Base-by-base conservation (phyloP, 495 filamentous ascomycete genomes). In the Daldinia grandis region DNA sequence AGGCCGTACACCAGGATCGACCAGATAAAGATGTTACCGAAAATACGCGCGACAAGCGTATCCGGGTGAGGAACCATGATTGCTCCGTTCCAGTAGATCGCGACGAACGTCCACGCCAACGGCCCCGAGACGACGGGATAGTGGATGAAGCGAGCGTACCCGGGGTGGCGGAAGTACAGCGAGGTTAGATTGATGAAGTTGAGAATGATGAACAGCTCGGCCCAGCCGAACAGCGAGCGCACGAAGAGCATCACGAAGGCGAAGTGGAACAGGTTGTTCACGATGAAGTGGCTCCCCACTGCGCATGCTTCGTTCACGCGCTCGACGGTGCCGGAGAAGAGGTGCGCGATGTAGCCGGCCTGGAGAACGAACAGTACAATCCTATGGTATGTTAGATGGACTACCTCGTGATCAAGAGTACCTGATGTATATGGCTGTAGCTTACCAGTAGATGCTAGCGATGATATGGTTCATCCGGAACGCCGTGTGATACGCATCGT, bases 11-110 rank as follows among this genome's bases (percentile, higher is more conserved):
- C 84, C 31, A 94, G 81, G 62, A 95, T 88, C 25, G 87, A 87
- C 94, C 94, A 97, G 75, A 97, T 90, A 58, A 91, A 90, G 66
- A 97, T 81, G 69, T 97, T 96, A 10, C 93, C 93, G 12, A 95
- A 84, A 66, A 96, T 89, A 12, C 92, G 82, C 1, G 90, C 90
- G 8, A 89, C 82, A 1, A 93, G 75, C 38, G 77, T 83, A 17
- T 77, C 62, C 19, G 83, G 74, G 66, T 83, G 78, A 59, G 90
- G 82, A 15, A 94, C 88, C 74, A 89, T 90, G 57, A 92, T 91
- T 5, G 93, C 92, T 4, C 94, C 94, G 69, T 93, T 91, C 91
- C 92, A 96, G 81, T 93, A 93, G 33, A 97, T 81, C 35, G 92
- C 90, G 31, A 94, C 89, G 68, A 94, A 89, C 0, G 89, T 91